Percentiles rank a stretch among this genome's conserved stretches.
Conservation (phyloP, 768 basidiomycete species). For the Butyriboletus loyo region DNA sequence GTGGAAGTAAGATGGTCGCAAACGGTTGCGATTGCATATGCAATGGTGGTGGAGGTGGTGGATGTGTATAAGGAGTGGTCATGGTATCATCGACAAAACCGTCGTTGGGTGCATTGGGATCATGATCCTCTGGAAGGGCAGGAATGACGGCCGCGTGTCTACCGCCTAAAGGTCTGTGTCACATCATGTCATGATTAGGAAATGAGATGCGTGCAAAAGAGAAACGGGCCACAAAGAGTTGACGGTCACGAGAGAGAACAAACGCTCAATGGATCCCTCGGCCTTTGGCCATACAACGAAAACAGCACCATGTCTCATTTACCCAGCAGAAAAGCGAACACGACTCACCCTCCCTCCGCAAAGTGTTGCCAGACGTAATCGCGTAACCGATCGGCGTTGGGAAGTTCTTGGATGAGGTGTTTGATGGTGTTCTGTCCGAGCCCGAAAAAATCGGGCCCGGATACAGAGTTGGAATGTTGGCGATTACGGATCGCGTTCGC, state of each 20-base stretch:
- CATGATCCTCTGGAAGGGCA: constrained; percentile 65
- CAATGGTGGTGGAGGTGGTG: constrained; percentile 14
- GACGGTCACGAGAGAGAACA: constrained; percentile 11
- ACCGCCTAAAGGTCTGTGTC: constrained; percentile 67
- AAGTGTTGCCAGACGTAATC: constrained; percentile 89
- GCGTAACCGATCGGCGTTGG: constrained; percentile 63
- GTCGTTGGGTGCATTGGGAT: constrained; percentile 10
- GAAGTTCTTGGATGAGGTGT: constrained; percentile 83
- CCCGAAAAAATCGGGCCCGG: constrained; percentile 87
- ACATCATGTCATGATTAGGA: constrained; percentile 32
- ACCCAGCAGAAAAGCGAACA: constrained; percentile 7
- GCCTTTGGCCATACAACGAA: constrained; percentile 9
- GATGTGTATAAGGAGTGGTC: constrained; percentile 16
- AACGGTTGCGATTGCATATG: constrained; percentile 25
- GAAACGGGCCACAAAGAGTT: constrained; percentile 16
- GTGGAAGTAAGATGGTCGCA: constrained; percentile 32
- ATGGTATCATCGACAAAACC: constrained; percentile 23
- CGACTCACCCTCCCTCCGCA: constrained; percentile 77
- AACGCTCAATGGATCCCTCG: background rate
- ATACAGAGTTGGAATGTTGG: constrained; percentile 83
- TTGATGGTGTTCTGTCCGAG: constrained; percentile 87
- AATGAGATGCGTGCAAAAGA: constrained; percentile 25
- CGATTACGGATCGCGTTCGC: constrained; percentile 79
- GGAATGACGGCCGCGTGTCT: constrained; percentile 81
- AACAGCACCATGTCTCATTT: constrained; percentile 9